These are phyloP conservation scores for Lyophyllum decastes DNA, from an alignment of 768 basidiomycete genomes.

Conservation along the genomic window DNA sequence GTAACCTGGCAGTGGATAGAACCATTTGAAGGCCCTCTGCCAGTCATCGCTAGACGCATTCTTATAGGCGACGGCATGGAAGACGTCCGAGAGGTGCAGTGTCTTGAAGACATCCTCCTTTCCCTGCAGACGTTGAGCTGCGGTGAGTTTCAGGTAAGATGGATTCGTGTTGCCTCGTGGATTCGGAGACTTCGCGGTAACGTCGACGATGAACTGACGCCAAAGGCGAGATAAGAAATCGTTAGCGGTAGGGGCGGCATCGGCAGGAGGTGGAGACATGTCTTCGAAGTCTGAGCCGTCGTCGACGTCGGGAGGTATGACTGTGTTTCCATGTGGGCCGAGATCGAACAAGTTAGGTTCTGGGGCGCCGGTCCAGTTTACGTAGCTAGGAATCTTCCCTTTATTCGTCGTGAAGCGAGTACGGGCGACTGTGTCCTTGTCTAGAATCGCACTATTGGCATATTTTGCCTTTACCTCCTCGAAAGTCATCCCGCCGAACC, in stretches of 20 bases:
- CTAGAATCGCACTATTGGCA: neutral
- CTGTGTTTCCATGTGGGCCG: neutral
- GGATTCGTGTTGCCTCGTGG: neutral
- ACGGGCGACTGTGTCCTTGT: neutral
- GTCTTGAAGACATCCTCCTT: constrained; percentile 6
- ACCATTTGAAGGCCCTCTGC: constrained; percentile 1
- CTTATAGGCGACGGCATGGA: neutral
- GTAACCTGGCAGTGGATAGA: neutral
- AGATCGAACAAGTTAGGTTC: neutral
- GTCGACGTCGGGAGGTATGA: neutral
- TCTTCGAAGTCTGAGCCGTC: neutral
- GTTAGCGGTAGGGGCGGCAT: neutral
- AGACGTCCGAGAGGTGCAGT: neutral
- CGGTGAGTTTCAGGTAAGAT: constrained; percentile 8
- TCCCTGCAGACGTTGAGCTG: neutral
- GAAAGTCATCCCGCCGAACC: neutral
- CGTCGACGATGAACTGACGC: neutral
- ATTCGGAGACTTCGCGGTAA: constrained; percentile 6
- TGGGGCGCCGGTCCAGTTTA: neutral
- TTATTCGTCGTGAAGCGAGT: neutral
- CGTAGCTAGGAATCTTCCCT: neutral
- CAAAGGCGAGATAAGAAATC: constrained; percentile 1
- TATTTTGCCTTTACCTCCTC: neutral
- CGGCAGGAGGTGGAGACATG: neutral
- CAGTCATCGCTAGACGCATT: neutral